Evolutionary conservation across 2,329 filamentous ascomycete species (phyloP).

Genomic region (Penicillium sp.): DNA sequence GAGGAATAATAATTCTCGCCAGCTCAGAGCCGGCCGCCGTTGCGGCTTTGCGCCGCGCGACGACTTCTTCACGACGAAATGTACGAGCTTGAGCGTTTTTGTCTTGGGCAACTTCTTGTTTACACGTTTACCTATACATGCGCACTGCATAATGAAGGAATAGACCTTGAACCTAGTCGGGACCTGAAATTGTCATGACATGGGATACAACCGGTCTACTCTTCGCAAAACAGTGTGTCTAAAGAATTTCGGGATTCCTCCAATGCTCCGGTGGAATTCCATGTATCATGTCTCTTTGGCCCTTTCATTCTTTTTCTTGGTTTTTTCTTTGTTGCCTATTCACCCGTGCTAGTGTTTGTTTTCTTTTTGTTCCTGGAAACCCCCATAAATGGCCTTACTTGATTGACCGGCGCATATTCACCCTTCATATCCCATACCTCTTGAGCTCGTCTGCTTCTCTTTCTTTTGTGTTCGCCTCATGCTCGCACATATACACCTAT

Average conservation of each 20-base stretch:
- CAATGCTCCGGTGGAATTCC: slow-evolving; percentile 16
- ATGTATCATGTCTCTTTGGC: slow-evolving; percentile 29
- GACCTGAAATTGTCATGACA: background rate
- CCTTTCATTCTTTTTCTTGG: slow-evolving; percentile 6
- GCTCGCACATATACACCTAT: slow-evolving; percentile 25
- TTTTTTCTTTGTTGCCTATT: slow-evolving; percentile 6
- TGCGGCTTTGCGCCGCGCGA: slow-evolving; percentile 14
- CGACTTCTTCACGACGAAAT: slow-evolving; percentile 33
- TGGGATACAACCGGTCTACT: slow-evolving; percentile 2
- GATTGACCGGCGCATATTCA: slow-evolving; percentile 25
- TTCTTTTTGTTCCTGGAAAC: slow-evolving; percentile 18
- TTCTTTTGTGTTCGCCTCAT: slow-evolving; percentile 3
- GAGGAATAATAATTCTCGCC: slow-evolving; percentile 64
- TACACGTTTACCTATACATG: slow-evolving; percentile 17
- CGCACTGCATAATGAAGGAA: slow-evolving; percentile 19
- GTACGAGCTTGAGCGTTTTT: slow-evolving; percentile 40
- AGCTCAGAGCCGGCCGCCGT: slow-evolving; percentile 8
- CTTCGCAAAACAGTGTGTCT: slow-evolving; percentile 15
- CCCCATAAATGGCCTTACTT: slow-evolving; percentile 20
- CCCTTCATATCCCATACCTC: slow-evolving; percentile 15
- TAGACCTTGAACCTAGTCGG: slow-evolving; percentile 4
- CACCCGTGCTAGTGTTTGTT: slow-evolving; percentile 1
- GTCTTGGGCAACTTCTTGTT: slow-evolving; percentile 26
- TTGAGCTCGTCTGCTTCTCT: slow-evolving; percentile 5
- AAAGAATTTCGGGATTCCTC: slow-evolving; percentile 15